Base-by-base conservation (phyloP, 2,329 filamentous ascomycete genomes). In the Clonostachys rhizophaga region DNA sequence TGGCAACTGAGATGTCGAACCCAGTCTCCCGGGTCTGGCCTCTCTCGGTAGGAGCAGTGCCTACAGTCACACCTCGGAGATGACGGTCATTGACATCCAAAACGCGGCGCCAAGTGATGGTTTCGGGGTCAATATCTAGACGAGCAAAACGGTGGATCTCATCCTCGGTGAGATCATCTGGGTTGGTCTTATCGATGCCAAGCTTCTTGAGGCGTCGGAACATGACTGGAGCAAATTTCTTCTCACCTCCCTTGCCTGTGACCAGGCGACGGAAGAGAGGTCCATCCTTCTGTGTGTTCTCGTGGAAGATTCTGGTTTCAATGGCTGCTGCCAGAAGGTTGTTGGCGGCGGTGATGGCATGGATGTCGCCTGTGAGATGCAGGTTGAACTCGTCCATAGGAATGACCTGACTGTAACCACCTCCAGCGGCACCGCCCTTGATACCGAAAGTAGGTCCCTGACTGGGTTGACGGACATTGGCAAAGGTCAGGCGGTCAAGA, bases 311-410 rank as follows among this genome's bases (percentile, higher is more conserved):
- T 58, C 94, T 86, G 2, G 94, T 97, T 64, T 99, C 94, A 52
- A 99, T 95, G 35, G 94, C 94, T 47, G 94, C 94, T 41, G 94
- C 92, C 40, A 99, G 81, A 49, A 99, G 77, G 70, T 99, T 99
- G 79, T 97, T 99, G 36, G 94, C 94, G 30, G 92, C 92, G 46
- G 91, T 91, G 61, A 99, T 94, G 54, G 94, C 94, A 66, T 99
- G 94, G 48, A 99, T 97, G 65, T 99, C 94, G 59, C 94, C 94
- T 47, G 94, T 99, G 60, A 99, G 73, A 67, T 99, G 94, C 62
- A 99, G 75, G 71, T 99, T 99, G 76, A 99, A 99, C 68, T 99
- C 94, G 59, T 99, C 94, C 94, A 99, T 99, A 49, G 94, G 94
- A 59, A 99, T 97, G 62, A 99, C 94, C 68, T 99, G 94, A 67